These are phyloP conservation scores for Coemansia sp. DNA, from an alignment of 192 early-diverging fungal species.

Conservation along the genomic window DNA sequence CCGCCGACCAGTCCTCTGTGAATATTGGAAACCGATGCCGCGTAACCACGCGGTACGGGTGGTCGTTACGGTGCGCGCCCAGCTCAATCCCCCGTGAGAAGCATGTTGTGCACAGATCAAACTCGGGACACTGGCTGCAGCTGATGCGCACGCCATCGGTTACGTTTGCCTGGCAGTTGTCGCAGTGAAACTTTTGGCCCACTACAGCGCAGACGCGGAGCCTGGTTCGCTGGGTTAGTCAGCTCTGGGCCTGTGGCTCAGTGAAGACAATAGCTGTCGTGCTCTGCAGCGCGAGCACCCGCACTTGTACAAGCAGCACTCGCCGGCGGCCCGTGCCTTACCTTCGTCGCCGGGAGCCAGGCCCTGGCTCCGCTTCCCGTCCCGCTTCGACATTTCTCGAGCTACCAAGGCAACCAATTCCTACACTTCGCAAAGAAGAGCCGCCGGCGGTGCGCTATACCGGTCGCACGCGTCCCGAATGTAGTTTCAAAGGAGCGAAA, in stretches of 20 bases:
- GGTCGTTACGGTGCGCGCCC: constrained; percentile 72
- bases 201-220: too few relatives aligned
- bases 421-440: too few relatives aligned
- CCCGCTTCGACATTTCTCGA: constrained; percentile 5
- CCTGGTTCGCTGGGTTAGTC: too few relatives aligned
- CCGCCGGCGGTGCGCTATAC: too few relatives aligned
- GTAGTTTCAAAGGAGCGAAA: too few relatives aligned
- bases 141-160: constrained; percentile 84
- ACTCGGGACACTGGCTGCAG: constrained; percentile 78
- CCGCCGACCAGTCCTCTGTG: constrained; percentile 86
- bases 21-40: constrained; percentile 76
- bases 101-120: constrained; percentile 92
- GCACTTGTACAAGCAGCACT: too few relatives aligned
- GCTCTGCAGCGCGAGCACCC: neutral
- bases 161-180: constrained; percentile 84
- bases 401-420: too few relatives aligned
- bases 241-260: too few relatives aligned
- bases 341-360: constrained; percentile 28
- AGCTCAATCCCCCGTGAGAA: constrained; percentile 81
- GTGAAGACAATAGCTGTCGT: too few relatives aligned
- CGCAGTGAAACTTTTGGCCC: constrained; percentile 62
- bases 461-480: too few relatives aligned
- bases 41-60: constrained; percentile 82
- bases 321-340: constrained; percentile 9
- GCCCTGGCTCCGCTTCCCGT: constrained; percentile 8